phyloP scores from a whole-genome alignment of 192 early-diverging fungal species.

The Martensiomyces pterosporus region DNA sequence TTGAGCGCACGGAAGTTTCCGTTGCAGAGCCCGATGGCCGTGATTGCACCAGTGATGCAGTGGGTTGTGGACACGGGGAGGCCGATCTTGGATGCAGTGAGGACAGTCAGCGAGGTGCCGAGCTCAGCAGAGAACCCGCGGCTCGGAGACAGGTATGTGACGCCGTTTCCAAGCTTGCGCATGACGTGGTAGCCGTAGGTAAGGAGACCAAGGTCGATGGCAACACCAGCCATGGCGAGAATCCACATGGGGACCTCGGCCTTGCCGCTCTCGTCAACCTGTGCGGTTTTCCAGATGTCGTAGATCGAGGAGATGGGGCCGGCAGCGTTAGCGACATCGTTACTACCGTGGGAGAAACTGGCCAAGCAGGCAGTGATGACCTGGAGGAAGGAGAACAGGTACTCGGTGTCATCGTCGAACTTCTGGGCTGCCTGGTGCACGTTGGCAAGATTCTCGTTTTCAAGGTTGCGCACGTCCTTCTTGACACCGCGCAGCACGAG shows the following conservation, averaged over 20 bases:
- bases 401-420: slow-evolving; percentile 71
- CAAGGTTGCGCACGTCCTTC: slow-evolving; percentile 53
- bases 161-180: slow-evolving; percentile 75
- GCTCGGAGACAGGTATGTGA: slow-evolving; percentile 76
- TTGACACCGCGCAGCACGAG: slow-evolving; percentile 41
- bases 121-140: slow-evolving; percentile 79
- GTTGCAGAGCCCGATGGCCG: slow-evolving; percentile 70
- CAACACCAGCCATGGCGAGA: slow-evolving; percentile 65
- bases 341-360: slow-evolving; percentile 81
- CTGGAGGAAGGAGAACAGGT: slow-evolving; percentile 80
- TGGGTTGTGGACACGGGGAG: slow-evolving; percentile 82
- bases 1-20: slow-evolving; percentile 63
- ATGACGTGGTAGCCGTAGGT: slow-evolving; percentile 77
- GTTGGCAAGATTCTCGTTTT: slow-evolving; percentile 41
- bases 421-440: slow-evolving; percentile 63
- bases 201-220: slow-evolving; percentile 71
- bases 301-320: slow-evolving; percentile 76
- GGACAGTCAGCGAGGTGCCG: slow-evolving; percentile 69
- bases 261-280: slow-evolving; percentile 51
- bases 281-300: slow-evolving; percentile 58
- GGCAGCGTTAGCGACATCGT: slow-evolving; percentile 84
- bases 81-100: slow-evolving; percentile 73
- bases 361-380: slow-evolving; percentile 75
- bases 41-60: slow-evolving; percentile 76
- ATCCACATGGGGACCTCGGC: slow-evolving; percentile 71